phyloP scores from a whole-genome alignment of 2,329 filamentous ascomycete genomes.

The Xylariaceae sp. region DNA sequence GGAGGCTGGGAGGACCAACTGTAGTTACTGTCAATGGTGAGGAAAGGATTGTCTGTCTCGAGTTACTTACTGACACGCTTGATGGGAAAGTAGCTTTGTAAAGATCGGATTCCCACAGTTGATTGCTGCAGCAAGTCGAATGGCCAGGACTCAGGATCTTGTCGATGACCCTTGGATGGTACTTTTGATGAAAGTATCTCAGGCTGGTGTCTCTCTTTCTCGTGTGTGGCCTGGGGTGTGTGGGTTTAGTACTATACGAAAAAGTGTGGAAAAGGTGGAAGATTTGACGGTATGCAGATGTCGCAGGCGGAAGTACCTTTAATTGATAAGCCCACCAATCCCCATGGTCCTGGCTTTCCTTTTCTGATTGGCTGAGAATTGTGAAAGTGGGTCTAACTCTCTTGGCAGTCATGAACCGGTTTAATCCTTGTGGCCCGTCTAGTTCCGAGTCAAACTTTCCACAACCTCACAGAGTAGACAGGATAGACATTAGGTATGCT shows the following conservation, averaged over 20 bases:
- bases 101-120: slow-evolving; percentile 17
- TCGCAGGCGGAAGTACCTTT: slow-evolving; percentile 26
- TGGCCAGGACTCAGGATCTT: slow-evolving; percentile 23
- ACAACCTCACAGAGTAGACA: too few relatives aligned
- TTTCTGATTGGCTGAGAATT: slow-evolving; percentile 14
- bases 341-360: slow-evolving; percentile 1
- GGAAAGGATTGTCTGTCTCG: too few relatives aligned
- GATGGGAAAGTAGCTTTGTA: slow-evolving; percentile 17
- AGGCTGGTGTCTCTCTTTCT: slow-evolving; percentile 33
- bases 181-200: slow-evolving; percentile 48
- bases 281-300: slow-evolving; percentile 22
- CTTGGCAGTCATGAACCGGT: slow-evolving; percentile 18
- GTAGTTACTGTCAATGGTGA: neutral
- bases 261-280: slow-evolving; percentile 21
- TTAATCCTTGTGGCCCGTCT: slow-evolving; percentile 18
- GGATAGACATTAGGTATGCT: slow-evolving; percentile 9
- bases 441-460: slow-evolving; percentile 16
- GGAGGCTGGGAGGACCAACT: too few relatives aligned
- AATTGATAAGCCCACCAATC: slow-evolving; percentile 20
- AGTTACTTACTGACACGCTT: too few relatives aligned
- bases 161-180: slow-evolving; percentile 31
- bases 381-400: slow-evolving; percentile 5
- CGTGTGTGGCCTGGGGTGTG: slow-evolving; percentile 19
- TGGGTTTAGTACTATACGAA: slow-evolving; percentile 16
- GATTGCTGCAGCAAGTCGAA: slow-evolving; percentile 18